Percentiles rank a stretch among this genome's conserved stretches.
phyloP scores from a whole-genome alignment of 2,329 filamentous ascomycete genomes.

The Nothophaeocryptopus gaeumannii region DNA sequence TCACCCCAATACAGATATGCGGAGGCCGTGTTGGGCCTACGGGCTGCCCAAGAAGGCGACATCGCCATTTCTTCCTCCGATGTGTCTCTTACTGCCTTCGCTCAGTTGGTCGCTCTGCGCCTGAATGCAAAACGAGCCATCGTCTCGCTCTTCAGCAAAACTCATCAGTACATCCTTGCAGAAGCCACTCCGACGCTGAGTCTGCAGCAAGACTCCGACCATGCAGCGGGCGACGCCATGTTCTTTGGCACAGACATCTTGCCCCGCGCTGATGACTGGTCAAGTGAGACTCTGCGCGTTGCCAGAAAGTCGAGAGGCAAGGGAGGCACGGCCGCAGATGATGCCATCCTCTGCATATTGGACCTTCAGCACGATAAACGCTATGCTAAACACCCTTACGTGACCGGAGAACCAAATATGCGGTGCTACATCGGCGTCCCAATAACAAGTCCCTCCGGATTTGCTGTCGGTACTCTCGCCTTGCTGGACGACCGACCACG shows the following conservation, averaged over 20 bases:
- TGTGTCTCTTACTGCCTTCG: constrained; percentile 41
- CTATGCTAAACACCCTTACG: constrained; percentile 26
- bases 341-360: constrained; percentile 34
- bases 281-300: constrained; percentile 34
- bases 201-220: constrained; percentile 37
- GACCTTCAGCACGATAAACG: constrained; percentile 23
- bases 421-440: constrained; percentile 60
- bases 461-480: constrained; percentile 58
- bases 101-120: constrained; percentile 42
- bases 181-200: constrained; percentile 46
- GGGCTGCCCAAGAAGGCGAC: not conserved
- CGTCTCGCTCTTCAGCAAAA: constrained; percentile 47
- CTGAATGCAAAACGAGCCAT: constrained; percentile 36
- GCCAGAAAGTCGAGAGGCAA: not conserved
- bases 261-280: constrained; percentile 34
- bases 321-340: not conserved
- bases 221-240: constrained; percentile 34
- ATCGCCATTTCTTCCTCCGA: constrained; percentile 7
- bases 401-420: constrained; percentile 22
- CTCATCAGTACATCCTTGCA: constrained; percentile 50
- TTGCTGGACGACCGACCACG: constrained; percentile 58
- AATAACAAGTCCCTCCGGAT: constrained; percentile 55
- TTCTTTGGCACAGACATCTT: constrained; percentile 32
- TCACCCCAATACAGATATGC: constrained; percentile 12
- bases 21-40: constrained; percentile 11